Evolutionary conservation across 23 red algal species (phyloP), one percentile per base, ranked within the genome.

Genomic region (Agarophyton chilense): DNA sequence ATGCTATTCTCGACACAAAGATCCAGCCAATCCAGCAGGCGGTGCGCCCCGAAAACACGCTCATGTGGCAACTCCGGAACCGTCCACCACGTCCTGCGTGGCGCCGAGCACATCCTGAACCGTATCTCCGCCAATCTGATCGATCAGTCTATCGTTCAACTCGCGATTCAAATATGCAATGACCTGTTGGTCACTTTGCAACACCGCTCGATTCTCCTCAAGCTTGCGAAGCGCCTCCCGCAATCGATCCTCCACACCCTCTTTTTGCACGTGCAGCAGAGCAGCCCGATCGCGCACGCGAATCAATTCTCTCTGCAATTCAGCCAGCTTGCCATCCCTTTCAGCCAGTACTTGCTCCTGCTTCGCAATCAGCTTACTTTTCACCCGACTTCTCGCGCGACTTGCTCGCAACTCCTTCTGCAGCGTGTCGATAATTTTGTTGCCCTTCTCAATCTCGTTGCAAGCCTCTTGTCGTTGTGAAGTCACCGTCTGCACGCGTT

Each of bases 151-250:
- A 7, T 90, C 85, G 72, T 90, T 90, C 17, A 90, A 24, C 70
- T 90, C 85, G 10, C 85, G 58, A 42, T 90, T 90, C 21, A 90
- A 54, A 45, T 90, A 90, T 0, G 85, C 85, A 77, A 90, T 90
- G 1, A 90, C 85, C 28, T 71, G 72, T 16, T 64, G 53, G 32
- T 90, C 73, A 42, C 85, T 90, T 36, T 62, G 52, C 17, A 79
- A 28, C 38, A 90, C 85, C 0, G 55, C 85, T 31, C 54, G 62
- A 40, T 62, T 79, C 38, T 90, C 85, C 73, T 90, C 85, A 55
- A 90, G 35, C 73, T 90, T 90, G 53, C 45, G 29, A 6, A 67
- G 46, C 40, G 71, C 50, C n/a, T 44, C 70, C 25, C 56, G 36
- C 72, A 90, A 36, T 46, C 73, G 70, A 21, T 57, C 68, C 12